Evolutionary conservation across 768 basidiomycete species (phyloP), one percentile per base, ranked within the genome.

Genomic region (Lentinula detonsa): DNA sequence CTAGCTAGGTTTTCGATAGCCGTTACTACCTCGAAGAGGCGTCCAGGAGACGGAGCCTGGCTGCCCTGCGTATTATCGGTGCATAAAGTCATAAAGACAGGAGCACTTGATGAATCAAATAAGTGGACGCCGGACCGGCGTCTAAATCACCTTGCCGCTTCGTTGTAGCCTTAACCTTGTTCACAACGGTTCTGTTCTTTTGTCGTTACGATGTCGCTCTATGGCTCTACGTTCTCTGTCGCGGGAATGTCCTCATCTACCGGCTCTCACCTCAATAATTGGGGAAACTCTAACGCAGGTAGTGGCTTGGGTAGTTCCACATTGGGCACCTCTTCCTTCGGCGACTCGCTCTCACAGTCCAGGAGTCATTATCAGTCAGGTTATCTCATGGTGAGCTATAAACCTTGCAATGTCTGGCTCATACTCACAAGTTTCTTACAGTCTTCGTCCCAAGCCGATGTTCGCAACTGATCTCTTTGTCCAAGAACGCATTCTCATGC

Each of bases 321-420:
- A 6, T 42, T 60, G 21, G 59, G 59, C 18, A 72, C 78, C 3
- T 71, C 78, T n/a, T 79, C 84, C 23, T 79, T 88, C 61, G 78
- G 79, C n/a, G 88, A 90, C 65, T 79, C 84, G 13, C 78, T 91
- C 56, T 81, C 85, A 8, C 88, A 89, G 71, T 85, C 87, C 3
- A 79, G 88, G 64, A 84, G 86, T 59, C 88, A 88, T 65, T 92
- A 92, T 70, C 90, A 91, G 67, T 79, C 88, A 39, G 90, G 90
- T 3, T 93, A 91, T 71, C 77, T 93, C 57, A 82, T 93, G 86
- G 90, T 91, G 52, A 61, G 85, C 42, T 35, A n/a, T 31, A 43
- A 9, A 61, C 23, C 28, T 62, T 50, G 45, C 37, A 35, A 46
- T 51, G 2, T 40, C 51, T 34, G 28, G 48, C 33, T 13, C 18